Evolutionary conservation across 352 stramenopile genomes (phyloP).

Genomic region (Globisporangium abappressorium): DNA sequence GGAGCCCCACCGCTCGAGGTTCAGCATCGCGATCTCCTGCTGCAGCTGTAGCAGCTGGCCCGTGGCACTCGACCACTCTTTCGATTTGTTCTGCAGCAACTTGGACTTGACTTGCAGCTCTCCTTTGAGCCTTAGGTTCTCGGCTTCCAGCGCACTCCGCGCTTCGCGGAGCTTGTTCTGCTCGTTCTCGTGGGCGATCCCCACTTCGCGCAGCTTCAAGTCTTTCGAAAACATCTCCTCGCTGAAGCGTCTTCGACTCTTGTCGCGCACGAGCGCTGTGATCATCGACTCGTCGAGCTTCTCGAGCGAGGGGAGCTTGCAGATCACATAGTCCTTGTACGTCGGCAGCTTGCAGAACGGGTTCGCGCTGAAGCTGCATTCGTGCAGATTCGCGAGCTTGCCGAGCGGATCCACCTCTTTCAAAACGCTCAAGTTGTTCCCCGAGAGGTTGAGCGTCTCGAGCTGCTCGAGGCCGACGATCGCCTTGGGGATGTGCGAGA

Average conservation of each 20-base stretch:
- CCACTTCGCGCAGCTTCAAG: slow-evolving; percentile 41
- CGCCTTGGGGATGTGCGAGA: slow-evolving; percentile 61
- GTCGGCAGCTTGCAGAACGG: slow-evolving; percentile 73
- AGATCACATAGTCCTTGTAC: slow-evolving; percentile 74
- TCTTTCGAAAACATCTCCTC: slow-evolving; percentile 58
- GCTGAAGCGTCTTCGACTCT: slow-evolving; percentile 61
- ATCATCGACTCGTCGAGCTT: slow-evolving; percentile 54
- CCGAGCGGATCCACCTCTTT: slow-evolving; percentile 66
- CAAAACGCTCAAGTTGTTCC: slow-evolving; percentile 70
- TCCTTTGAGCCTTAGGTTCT: slow-evolving; percentile 69
- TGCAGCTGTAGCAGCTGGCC: slow-evolving; percentile 75
- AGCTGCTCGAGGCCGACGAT: slow-evolving; percentile 48
- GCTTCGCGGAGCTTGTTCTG: slow-evolving; percentile 55
- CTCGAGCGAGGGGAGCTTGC: slow-evolving; percentile 59
- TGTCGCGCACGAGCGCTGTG: slow-evolving; percentile 42
- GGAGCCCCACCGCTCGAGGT: slow-evolving; percentile 40
- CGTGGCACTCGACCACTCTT: slow-evolving; percentile 75
- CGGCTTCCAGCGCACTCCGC: slow-evolving; percentile 60
- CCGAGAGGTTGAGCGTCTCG: slow-evolving; percentile 61
- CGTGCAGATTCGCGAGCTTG: slow-evolving; percentile 59
- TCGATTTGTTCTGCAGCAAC: slow-evolving; percentile 79
- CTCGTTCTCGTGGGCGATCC: slow-evolving; percentile 40
- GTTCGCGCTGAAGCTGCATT: slow-evolving; percentile 59
- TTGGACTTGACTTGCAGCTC: slow-evolving; percentile 82
- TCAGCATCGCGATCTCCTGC: slow-evolving; percentile 81